A percentile compares a stretch with the other conserved stretches of the same genome.
Conservation (phyloP, 768 basidiomycete genomes). For the Candolleomyces eurysporus region DNA sequence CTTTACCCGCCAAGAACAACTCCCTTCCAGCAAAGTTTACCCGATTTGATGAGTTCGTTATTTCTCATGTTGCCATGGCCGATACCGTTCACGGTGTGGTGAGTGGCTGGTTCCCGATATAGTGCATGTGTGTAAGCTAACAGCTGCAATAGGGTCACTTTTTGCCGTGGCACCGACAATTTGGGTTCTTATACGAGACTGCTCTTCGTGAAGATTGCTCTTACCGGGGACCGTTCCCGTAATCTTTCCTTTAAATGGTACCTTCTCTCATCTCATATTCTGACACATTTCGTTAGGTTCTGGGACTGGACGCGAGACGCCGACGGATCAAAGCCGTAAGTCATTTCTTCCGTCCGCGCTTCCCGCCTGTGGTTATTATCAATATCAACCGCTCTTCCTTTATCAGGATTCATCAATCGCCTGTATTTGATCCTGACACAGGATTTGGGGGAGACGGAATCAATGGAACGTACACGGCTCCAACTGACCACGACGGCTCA, state of each 20-base stretch:
- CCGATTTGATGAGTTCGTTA: constrained; percentile 25
- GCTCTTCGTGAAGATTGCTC: constrained; percentile 22
- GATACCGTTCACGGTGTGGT: constrained; percentile 20
- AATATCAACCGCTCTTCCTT: background rate
- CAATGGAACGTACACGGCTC: background rate
- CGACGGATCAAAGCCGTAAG: background rate
- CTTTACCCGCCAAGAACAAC: background rate
- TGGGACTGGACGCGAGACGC: constrained; percentile 3
- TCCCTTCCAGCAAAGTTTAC: background rate
- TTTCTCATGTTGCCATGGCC: constrained; percentile 20
- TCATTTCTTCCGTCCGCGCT: background rate
- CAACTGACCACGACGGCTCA: background rate
- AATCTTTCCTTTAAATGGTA: background rate
- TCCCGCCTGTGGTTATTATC: background rate
- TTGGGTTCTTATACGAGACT: constrained; percentile 20
- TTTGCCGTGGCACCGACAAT: constrained; percentile 25
- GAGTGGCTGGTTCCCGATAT: background rate
- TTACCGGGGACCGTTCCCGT: constrained; percentile 23
- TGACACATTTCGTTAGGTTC: background rate
- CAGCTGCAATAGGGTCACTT: constrained; percentile 19
- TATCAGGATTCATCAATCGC: background rate
- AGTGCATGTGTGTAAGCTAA: background rate
- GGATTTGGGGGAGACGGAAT: background rate
- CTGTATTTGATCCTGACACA: background rate
- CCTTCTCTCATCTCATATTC: background rate